These are phyloP conservation scores for Aspergillus unguis DNA, from an alignment of 2,329 filamentous ascomycete genomes.

Conservation along the genomic window DNA sequence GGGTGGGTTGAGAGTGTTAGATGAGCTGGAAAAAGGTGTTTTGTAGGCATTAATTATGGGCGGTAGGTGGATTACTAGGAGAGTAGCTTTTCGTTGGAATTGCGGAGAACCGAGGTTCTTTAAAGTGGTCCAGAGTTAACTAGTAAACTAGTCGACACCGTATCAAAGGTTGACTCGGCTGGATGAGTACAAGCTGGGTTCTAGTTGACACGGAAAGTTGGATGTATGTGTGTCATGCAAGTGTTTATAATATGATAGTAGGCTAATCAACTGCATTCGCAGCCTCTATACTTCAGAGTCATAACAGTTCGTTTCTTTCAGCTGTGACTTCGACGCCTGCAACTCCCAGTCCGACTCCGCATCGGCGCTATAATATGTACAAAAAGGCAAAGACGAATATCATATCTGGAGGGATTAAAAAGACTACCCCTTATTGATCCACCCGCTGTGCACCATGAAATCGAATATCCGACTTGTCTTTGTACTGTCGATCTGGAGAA, in stretches of 20 bases:
- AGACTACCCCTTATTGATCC: constrained; percentile 75
- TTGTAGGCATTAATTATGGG: no score
- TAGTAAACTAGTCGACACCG: no score
- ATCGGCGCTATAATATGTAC: constrained; percentile 3
- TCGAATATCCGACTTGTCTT: constrained; percentile 88
- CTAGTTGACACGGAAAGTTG: no score
- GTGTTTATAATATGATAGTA: background rate
- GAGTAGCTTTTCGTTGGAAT: no score
- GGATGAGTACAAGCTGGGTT: no score
- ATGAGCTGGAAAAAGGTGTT: no score
- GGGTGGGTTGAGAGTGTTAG: background rate
- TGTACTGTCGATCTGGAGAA: constrained; percentile 67
- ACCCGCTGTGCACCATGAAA: constrained; percentile 89
- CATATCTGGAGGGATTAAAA: background rate
- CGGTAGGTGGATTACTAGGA: no score
- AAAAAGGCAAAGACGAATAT: background rate
- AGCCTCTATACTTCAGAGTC: background rate
- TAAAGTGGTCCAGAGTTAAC: no score
- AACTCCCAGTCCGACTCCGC: constrained; percentile 9
- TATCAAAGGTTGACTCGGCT: no score
- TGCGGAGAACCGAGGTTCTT: no score
- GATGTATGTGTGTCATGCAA: no score
- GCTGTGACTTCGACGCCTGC: constrained; percentile 9
- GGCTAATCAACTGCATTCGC: background rate
- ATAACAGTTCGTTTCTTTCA: background rate